Base-by-base conservation (phyloP, 371 early-diverging fungal species). In the Mortierella sp. region DNA sequence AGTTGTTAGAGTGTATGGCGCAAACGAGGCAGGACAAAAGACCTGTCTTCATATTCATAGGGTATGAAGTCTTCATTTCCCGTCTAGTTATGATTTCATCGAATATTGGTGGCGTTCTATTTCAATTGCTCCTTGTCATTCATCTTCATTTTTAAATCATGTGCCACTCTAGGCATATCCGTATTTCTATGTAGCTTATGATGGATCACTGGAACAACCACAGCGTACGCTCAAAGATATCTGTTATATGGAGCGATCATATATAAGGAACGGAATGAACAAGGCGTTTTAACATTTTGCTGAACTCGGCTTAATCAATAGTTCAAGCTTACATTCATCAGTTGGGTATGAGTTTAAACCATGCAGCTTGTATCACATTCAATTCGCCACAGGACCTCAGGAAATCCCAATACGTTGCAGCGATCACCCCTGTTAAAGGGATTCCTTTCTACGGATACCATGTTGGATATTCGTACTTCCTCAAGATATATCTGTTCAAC, bases 391-490 rank as follows among this genome's bases (percentile, higher is more conserved):
- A 79, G 68, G 72, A 79, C 55, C 72, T 61, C n/a, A 61, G 70
- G 32, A 78, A 79, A n/a, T 70, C 80, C 3, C 88, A 89, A 40
- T 89, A 89, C 68, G 85, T 96, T 9, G 92, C 90, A 0, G 93
- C 93, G 1, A 90, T 95, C 57, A 73, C 87, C 0, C 88, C 92
- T 0, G 90, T 93, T 26, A 92, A 93, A 73, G 97, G 95, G 0
- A 83, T 94, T 0, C 93, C 94, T 0, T 96, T 96, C 80, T 97
- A 97, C 79, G 97, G 97, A 0, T 95, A 94, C 73, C 91, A 93
- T 72, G 78, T 86, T 5, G 86, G 88, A 0, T 90, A 94, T 67
- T 78, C 77, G 6, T 87, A 84, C 57, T 97, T 93, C 70, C 87
- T 96, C 62, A 96, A 96, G 77, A 90, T 96, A 26, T 89, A 91